Evolutionary conservation across 202 grass and related monocot species (phyloP), one percentile per base, ranked within the genome.

Genomic region (Bolboschoenoplectus hybrid): DNA sequence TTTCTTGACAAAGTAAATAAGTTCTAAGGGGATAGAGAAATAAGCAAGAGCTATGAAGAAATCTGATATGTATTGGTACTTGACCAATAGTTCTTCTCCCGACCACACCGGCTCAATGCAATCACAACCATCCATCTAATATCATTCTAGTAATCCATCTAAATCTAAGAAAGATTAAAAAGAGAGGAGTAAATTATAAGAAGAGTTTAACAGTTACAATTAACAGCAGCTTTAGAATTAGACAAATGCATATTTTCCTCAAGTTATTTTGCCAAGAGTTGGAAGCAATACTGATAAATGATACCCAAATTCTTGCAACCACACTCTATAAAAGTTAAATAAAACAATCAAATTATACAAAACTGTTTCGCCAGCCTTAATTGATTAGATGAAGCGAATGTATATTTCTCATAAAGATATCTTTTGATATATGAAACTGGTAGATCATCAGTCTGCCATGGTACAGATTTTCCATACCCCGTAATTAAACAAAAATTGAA

Each of bases 61-160:
- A 89, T 97, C 94, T 16, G 94, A 97, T 91, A 94, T 97, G 71
- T 97, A 97, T 85, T 97, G 94, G 85, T 97, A 97, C 84, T 97
- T 94, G 34, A 92, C 79, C 47, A 97, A 80, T 82, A 97, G 92
- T 81, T 97, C 94, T 89, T 97, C 94, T 0, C 87, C 87, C 66
- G 89, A 85, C 94, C 94, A 97, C 14, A 90, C 91, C 32, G 94
- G 84, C 75, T 97, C 91, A 50, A 97, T 89, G 81, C 94, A 97
- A 69, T 97, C 94, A 41, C 94, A 97, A 36, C 53, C 88, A 41
- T 97, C 90, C 94, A 97, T 97, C 11, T 81, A 50, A 40, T 85
- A 85, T 63, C 45, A 26, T 62, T 61, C 77, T 81, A 81, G 35
- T 61, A 81, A 40, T 57, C 50, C 77, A 81, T 81, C 52, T 62